These are phyloP conservation scores for Angophora floribunda DNA, from an alignment of 345 rosid genomes.

Conservation along the genomic window DNA sequence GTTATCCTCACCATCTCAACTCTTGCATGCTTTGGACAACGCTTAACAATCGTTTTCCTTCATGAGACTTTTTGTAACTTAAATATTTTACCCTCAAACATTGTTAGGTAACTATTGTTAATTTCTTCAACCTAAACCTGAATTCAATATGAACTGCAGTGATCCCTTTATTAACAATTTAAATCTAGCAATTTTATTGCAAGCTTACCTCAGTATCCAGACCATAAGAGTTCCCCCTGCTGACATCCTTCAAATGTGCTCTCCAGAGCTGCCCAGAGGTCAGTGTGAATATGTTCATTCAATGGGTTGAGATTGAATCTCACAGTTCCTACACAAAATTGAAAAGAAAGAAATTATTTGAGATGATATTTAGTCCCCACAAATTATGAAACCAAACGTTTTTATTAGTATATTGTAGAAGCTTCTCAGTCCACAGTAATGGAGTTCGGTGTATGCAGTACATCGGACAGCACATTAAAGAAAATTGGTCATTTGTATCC, in stretches of 20 bases:
- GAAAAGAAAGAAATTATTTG: neutral
- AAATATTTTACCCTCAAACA: no score
- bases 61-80: neutral
- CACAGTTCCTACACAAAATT: no score
- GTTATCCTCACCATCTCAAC: neutral
- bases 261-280: no score
- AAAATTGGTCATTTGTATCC: neutral
- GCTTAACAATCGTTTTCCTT: neutral
- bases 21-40: neutral
- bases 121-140: neutral
- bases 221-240: no score
- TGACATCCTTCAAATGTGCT: no score
- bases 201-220: conserved; percentile 24
- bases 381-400: no score
- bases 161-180: neutral
- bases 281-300: no score
- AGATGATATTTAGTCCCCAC: neutral
- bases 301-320: no score
- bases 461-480: neutral
- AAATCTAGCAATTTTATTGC: neutral
- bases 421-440: neutral
- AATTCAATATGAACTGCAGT: neutral
- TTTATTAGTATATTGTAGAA: neutral
- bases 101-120: neutral
- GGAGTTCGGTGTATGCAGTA: neutral